Base-by-base conservation (phyloP, 306 rosid genomes). In the Amphicarpaea edgeworthii region DNA sequence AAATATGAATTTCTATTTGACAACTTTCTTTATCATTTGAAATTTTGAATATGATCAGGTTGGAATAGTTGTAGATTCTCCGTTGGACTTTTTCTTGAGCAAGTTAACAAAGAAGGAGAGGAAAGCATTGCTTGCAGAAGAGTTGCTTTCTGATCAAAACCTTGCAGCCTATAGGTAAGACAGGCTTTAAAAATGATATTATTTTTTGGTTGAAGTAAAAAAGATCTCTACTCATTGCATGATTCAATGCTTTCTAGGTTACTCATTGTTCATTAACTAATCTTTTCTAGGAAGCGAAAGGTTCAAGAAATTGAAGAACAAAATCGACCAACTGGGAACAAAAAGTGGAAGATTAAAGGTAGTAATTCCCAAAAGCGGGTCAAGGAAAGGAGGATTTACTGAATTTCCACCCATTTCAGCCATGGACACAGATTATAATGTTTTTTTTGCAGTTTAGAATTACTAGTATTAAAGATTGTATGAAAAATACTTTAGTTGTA, bases 101-200 rank as follows among this genome's bases (percentile, higher is more conserved):
- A 87, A 96, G 86, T 70, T 90, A 75, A 86, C 87, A 90, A 90
- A 93, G 92, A 91, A 86, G 83, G 93, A 87, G 70, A 93, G 96
- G 77, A 90, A 89, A 85, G 73, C 77, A 45, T 66, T 96, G 0
- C 75, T 93, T 78, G 98, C 94, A 38, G 41, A 37, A 6, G 41
- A 37, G 41, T 9, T 37, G 9, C 41, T 37, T 37, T 37, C 41
- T 37, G 41, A 37, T 37, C 41, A 37, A 37, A 37, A 37, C 41
- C 41, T 37, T 37, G 41, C 41, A 6, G 41, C 41, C 41, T 37
- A 37, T 37, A 37, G 84, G 84, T 37, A 37, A 37, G 41, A 37
- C 41, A 37, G n/a, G n/a, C n/a, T n/a, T n/a, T n/a, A n/a, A n/a
- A n/a, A n/a, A n/a, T n/a, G n/a, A n/a, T n/a, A n/a, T n/a, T n/a